A percentile compares a stretch with the other conserved stretches of the same genome.
These are phyloP conservation scores for Ajuga reptans DNA, from an alignment of 305 asterid species.

Conservation along the genomic window DNA sequence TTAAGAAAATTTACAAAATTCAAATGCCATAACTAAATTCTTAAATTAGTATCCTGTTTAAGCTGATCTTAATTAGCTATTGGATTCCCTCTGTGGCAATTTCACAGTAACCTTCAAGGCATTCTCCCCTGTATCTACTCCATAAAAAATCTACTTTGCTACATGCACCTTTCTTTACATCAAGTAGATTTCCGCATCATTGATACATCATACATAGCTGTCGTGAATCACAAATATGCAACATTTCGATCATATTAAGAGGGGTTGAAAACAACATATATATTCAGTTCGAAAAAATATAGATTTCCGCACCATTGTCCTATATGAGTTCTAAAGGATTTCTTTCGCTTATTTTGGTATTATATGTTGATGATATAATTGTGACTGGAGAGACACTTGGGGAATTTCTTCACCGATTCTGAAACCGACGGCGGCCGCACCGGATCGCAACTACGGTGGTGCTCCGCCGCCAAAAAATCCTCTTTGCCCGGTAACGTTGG, in stretches of 20 bases:
- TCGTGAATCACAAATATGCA: not conserved
- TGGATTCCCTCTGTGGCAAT: constrained; percentile 63
- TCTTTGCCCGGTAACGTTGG: constrained; percentile 36
- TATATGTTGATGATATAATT: not conserved
- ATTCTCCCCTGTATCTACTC: not conserved
- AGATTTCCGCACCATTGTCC: too few relatives aligned
- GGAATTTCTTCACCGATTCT: constrained; percentile 7
- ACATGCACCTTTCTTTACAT: not conserved
- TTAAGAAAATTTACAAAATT: not conserved
- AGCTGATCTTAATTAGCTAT: constrained; percentile 42
- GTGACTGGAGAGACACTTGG: constrained; percentile 24
- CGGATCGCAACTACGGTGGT: too few relatives aligned
- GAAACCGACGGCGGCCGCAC: constrained; percentile 13
- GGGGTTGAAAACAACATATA: not conserved
- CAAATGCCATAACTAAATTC: not conserved
- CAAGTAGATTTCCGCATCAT: not conserved
- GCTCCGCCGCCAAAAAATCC: constrained; percentile 56
- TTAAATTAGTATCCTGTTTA: not conserved
- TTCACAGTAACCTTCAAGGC: not conserved
- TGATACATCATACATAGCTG: not conserved
- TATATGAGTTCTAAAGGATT: too few relatives aligned
- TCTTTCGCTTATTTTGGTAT: too few relatives aligned
- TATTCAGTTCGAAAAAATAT: too few relatives aligned
- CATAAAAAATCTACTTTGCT: not conserved
- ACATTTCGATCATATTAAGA: not conserved